Base-by-base conservation (phyloP, 2,329 filamentous ascomycete genomes). In the Sporothrix luriei region DNA sequence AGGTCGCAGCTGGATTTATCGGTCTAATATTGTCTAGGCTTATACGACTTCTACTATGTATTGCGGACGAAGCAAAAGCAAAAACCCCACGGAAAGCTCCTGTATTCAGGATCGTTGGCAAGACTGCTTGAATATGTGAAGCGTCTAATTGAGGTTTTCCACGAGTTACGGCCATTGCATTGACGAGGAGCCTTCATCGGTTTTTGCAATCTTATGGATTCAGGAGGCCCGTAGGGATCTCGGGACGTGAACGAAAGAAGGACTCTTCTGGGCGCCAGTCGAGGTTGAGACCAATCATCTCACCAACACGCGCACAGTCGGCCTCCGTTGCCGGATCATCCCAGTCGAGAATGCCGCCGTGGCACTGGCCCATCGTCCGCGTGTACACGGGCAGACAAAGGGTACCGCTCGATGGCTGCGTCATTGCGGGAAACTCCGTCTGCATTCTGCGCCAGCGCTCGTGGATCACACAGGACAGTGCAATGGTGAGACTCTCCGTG, bases 281-380 rank as follows among this genome's bases (percentile, higher is more conserved):
- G 13, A 72, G 68, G 14, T 75, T 75, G 52, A 79, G 77, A 5
- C 71, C 71, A 16, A 66, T 68, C 73, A 74, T 74, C 51, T 72
- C 70, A 33, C 71, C 69, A 1, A 70, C 48, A 9, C 70, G 69
- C 5, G 70, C 68, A 7, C 77, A 75, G 43, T 78, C 76, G 19
- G 74, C 73, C 67, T 82, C 81, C 4, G 77, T 76, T 61, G 76
- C 78, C 13, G 61, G 40, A 33, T 80, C 79, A 10, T 78, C 78
- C 75, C 80, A 80, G 73, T 82, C 80, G 61, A 83, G 71, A 40
- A 83, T 80, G 13, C 81, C 80, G 14, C 82, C 82, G 4, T 67
- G 49, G 52, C 66, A 71, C 57, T 69, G 65, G 40, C 69, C 68
- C 49, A 65, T 54, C 29, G 61, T 64, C 14, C 73, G 68, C 43